These are phyloP conservation scores for Xenosphaeropsis pyriputrescens DNA, from an alignment of 2,329 filamentous ascomycete species.

Conservation along the genomic window DNA sequence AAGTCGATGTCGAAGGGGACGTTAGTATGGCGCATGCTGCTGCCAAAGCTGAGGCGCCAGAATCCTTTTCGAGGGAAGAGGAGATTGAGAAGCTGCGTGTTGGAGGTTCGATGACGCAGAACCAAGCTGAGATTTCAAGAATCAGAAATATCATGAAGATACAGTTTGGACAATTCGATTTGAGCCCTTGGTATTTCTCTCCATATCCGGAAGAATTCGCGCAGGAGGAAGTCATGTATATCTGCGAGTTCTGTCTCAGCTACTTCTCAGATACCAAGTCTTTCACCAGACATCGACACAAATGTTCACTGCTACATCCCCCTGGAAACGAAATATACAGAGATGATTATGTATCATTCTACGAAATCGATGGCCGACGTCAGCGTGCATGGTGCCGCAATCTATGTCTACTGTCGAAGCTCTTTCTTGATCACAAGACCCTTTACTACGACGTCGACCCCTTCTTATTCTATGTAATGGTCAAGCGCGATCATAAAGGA, in stretches of 20 bases:
- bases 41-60: conserved; percentile 18
- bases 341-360: conserved; percentile 86
- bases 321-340: conserved; percentile 98
- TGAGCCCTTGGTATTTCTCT: conserved; percentile 98
- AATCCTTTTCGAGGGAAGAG: conserved; percentile 60
- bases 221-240: conserved; percentile 80
- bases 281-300: conserved; percentile 73
- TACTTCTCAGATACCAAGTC: conserved; percentile 78
- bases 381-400: conserved; percentile 97
- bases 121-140: conserved; percentile 88
- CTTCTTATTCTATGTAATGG: conserved; percentile 98
- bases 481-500: conserved; percentile 72
- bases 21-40: conserved; percentile 14
- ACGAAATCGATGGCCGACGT: conserved; percentile 88
- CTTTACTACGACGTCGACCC: conserved; percentile 99
- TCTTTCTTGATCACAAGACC: conserved; percentile 96
- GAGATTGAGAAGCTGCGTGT: conserved; percentile 95
- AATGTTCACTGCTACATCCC: conserved; percentile 83
- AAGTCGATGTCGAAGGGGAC: conserved; percentile 39
- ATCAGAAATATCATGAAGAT: conserved; percentile 90
- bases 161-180: conserved; percentile 82
- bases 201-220: conserved; percentile 86
- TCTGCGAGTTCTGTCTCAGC: conserved; percentile 91
- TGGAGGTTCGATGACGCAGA: conserved; percentile 96
- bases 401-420: conserved; percentile 82